Evolutionary conservation across 2,329 filamentous ascomycete species (phyloP).

Genomic region (Hirsutella rhossiliensis): DNA sequence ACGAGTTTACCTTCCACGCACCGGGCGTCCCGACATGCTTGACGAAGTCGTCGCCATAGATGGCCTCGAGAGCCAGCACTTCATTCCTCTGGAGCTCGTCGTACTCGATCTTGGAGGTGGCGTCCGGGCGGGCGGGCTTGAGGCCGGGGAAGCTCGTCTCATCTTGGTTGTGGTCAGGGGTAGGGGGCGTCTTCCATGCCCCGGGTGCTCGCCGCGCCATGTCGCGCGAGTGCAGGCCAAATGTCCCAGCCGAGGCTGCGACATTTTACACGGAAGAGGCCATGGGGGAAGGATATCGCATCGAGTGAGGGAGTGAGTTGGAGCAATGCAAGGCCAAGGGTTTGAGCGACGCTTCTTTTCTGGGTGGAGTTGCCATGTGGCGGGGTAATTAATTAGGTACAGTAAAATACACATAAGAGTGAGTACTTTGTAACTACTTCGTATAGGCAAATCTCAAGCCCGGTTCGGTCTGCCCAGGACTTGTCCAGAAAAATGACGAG

Average conservation of each 20-base stretch:
- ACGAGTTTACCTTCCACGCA: conserved; percentile 67
- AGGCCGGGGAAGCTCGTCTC: conserved; percentile 41
- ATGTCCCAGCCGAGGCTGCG: conserved; percentile 42
- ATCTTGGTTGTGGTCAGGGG: conserved; percentile 27
- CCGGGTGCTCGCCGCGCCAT: conserved; percentile 42
- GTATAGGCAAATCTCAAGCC: no score
- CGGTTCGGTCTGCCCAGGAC: no score
- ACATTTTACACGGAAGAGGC: conserved; percentile 33
- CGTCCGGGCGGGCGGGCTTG: conserved; percentile 27
- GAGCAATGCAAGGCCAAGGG: no score
- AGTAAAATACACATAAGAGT: no score
- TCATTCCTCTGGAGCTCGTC: conserved; percentile 80
- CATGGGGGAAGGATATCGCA: conserved; percentile 19
- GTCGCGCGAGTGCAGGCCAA: conserved; percentile 20
- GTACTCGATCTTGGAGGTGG: conserved; percentile 49
- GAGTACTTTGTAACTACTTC: no score
- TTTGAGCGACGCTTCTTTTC: no score
- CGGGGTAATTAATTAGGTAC: no score
- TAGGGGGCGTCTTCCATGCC: conserved; percentile 35
- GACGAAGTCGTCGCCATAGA: conserved; percentile 82
- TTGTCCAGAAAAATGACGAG: no score
- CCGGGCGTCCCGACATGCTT: conserved; percentile 56
- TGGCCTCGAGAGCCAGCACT: conserved; percentile 71
- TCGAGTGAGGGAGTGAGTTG: no score
- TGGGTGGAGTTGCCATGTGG: no score